Base-by-base conservation (phyloP, 495 filamentous ascomycete genomes). In the Talaromyces trachyspermus region DNA sequence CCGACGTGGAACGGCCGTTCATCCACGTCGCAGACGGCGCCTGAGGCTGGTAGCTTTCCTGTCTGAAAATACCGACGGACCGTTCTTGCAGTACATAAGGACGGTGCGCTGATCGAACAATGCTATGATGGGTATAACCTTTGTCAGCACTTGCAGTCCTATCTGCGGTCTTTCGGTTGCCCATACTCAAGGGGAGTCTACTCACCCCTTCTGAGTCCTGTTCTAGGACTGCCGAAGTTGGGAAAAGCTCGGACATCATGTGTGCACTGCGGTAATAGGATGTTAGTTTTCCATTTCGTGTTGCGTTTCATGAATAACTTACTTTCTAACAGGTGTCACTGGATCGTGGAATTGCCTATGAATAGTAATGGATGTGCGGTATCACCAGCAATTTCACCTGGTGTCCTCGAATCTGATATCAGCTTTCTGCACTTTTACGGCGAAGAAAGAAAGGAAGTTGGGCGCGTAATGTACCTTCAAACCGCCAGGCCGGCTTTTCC, bases 301-400 rank as follows among this genome's bases (percentile, higher is more conserved):
- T 36, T 19, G 11, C 7, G 12, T 10, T 19, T 19, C 8, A 19
- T 39, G 12, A 41, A 25, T 3, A 26, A 26, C 39, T 42, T n/a
- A 42, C 39, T 42, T 42, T 26, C 22, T 26, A 7, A 76, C 44
- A 14, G 75, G 68, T 0, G 75, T 76, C 22, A 63, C 55, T 0
- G 63, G 57, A 44, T 76, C 74, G 5, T 52, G 51, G 56, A 63
- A 46, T 71, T 75, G 1, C 66, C 64, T 14, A 74, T 60, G 17
- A 75, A 55, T 6, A 79, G 52, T 9, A 70, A 49, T 1, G 71
- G 71, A 18, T 66, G 62, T 55, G 60, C 65, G 2, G 70, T 74
- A 62, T 65, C 9, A 70, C 63, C 44, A 14, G 12, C 30, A 23
- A 32, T 36, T 32, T 32, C 44, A 9, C 23, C 30, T 46, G 22